phyloP scores from a whole-genome alignment of 2,329 filamentous ascomycete species.

The Colletotrichum lentis region DNA sequence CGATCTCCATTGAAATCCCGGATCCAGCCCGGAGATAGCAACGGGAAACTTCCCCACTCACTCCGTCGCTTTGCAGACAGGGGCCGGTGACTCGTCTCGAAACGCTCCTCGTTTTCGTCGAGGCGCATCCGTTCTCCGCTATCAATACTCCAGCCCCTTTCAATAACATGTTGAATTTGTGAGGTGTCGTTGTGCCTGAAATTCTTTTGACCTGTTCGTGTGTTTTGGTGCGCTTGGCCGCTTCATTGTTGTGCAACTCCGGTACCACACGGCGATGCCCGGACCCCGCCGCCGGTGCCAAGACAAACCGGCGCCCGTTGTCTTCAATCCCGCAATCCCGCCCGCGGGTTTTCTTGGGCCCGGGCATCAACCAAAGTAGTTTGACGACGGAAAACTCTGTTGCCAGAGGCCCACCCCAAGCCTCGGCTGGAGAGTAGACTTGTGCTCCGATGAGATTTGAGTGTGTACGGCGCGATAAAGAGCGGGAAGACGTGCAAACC shows the following conservation, averaged over 20 bases:
- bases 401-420: not conserved
- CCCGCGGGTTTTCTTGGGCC: constrained; percentile 6
- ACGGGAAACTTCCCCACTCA: constrained; percentile 11
- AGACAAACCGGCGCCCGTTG: constrained; percentile 7
- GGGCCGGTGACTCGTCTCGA: constrained; percentile 31
- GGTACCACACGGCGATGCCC: not conserved
- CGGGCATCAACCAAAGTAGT: not conserved
- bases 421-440: constrained; percentile 13
- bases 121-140: constrained; percentile 21
- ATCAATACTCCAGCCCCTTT: constrained; percentile 18
- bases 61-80: constrained; percentile 18
- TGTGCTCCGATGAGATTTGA: constrained; percentile 1
- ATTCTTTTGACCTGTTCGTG: not conserved
- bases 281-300: constrained; percentile 23
- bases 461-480: constrained; percentile 20
- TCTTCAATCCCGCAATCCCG: constrained; percentile 18
- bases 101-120: constrained; percentile 12
- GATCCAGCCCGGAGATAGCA: constrained; percentile 27
- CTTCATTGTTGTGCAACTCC: not conserved
- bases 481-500: constrained; percentile 33
- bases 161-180: not conserved
- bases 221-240: not conserved
- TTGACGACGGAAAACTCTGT: constrained; percentile 12
- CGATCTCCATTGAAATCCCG: constrained; percentile 21
- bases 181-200: not conserved